Conservation (phyloP, 2,329 filamentous ascomycete species). For the Passalora sequoiae region DNA sequence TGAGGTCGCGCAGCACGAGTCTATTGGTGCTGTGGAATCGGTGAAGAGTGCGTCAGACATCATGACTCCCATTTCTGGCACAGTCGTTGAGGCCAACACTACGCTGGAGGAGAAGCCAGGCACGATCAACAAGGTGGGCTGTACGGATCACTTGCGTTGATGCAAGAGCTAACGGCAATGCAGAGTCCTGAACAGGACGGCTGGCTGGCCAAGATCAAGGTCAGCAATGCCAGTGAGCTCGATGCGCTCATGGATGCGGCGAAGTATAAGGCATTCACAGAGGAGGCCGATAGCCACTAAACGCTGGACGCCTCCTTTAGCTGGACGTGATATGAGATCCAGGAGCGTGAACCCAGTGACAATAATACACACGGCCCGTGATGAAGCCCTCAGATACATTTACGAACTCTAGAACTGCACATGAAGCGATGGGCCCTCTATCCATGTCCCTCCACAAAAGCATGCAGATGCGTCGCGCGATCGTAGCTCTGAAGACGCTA, state of each 20-base stretch:
- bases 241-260: constrained; percentile 71
- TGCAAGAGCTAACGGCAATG: too few relatives aligned
- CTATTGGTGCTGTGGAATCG: constrained; percentile 91
- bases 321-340: too few relatives aligned
- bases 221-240: constrained; percentile 64
- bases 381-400: too few relatives aligned
- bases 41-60: constrained; percentile 99
- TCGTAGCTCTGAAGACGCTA: too few relatives aligned
- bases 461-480: too few relatives aligned
- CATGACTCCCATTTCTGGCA: constrained; percentile 78
- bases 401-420: too few relatives aligned
- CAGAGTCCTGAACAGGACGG: constrained; percentile 80
- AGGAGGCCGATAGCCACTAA: constrained; percentile 35
- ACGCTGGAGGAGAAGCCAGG: constrained; percentile 77
- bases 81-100: constrained; percentile 67
- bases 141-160: too few relatives aligned
- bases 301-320: too few relatives aligned
- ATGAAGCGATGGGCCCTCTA: too few relatives aligned
- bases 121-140: constrained; percentile 83
- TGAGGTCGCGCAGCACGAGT: constrained; percentile 69
- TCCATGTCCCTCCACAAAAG: too few relatives aligned
- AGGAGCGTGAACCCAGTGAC: too few relatives aligned
- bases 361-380: too few relatives aligned
- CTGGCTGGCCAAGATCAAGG: constrained; percentile 86
- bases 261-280: constrained; percentile 72